Evolutionary conservation across 257 asterid genomes (phyloP), one percentile per base, ranked within the genome.

Genomic region (Plantago major): DNA sequence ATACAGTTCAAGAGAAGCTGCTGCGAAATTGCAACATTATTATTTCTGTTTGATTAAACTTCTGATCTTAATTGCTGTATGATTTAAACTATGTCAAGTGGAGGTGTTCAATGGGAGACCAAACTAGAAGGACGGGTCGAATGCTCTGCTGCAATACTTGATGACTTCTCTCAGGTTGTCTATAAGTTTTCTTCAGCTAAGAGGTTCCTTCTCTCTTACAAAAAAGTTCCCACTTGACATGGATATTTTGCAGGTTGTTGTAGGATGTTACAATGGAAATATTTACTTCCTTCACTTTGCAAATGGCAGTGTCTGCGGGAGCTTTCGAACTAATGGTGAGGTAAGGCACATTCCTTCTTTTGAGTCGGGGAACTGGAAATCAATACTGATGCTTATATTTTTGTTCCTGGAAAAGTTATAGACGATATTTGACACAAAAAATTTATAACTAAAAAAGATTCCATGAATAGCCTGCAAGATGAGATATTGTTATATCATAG

Each of bases 231-330:
- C 47, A 38, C 46, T 42, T 68, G 54, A 72, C 71, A 54, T 65
- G 56, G 37, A 67, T 74, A 17, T 17, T 75, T 66, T 66, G 33
- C 67, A 89, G 95, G 87, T 91, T 74, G 90, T 88, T 55, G 89
- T 91, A 66, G 98, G 98, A 67, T 88, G 97, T 72, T 91, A 88
- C 69, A 75, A 74, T 50, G 97, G 98, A 55, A 73, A 77, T 64
- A 81, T 91, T 44, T 86, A 88, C 75, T 86, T 91, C 77, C 83
- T 91, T 65, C 55, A 83, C 67, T 75, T 79, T 76, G 73, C 77
- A 68, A 72, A 75, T 75, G 98, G 98, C 57, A 69, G 71, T 68
- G 69, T 85, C 78, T 67, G 83, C 78, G 88, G 96, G 95, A 84
- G 68, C 60, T 88, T 81, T 74, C 85, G 26, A 72, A 91, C 98